Percentiles rank a stretch among this genome's conserved stretches.
Conservation (phyloP, 2,329 filamentous ascomycete species). For the Pyrenochaeta sp. region DNA sequence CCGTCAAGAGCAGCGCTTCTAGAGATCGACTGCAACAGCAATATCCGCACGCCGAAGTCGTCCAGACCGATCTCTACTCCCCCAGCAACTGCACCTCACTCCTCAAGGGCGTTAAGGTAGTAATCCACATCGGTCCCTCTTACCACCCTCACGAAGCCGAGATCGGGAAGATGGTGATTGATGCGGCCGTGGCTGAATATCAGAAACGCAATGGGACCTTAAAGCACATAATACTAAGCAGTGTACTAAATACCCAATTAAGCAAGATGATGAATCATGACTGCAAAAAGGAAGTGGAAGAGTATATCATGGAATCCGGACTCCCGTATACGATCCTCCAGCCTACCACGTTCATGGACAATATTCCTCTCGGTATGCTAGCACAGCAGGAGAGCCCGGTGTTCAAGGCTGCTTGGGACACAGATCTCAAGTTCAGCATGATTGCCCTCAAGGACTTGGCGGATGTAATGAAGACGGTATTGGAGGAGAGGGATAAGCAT, state of each 20-base stretch:
- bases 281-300: constrained; percentile 47
- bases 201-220: constrained; percentile 25
- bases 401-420: constrained; percentile 28
- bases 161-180: constrained; percentile 49
- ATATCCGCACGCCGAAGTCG: constrained; percentile 46
- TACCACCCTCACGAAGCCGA: constrained; percentile 47
- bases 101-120: constrained; percentile 37
- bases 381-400: constrained; percentile 27
- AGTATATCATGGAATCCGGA: constrained; percentile 33
- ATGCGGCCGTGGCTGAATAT: constrained; percentile 39
- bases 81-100: constrained; percentile 30
- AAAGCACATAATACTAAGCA: constrained; percentile 49
- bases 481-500: constrained; percentile 36
- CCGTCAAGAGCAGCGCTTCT: constrained; percentile 39
- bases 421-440: constrained; percentile 32
- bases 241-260: constrained; percentile 46
- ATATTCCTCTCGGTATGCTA: constrained; percentile 28
- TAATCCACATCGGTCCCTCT: constrained; percentile 47
- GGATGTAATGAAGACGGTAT: constrained; percentile 29
- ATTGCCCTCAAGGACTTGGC: constrained; percentile 37
- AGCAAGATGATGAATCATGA: constrained; percentile 51
- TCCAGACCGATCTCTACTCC: constrained; percentile 40
- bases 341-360: constrained; percentile 48
- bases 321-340: not conserved
- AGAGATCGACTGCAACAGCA: constrained; percentile 32